Percentiles rank a stretch among this genome's conserved stretches.
Conservation (phyloP, 2,329 filamentous ascomycete species). For the Aspergillus cejpii region DNA sequence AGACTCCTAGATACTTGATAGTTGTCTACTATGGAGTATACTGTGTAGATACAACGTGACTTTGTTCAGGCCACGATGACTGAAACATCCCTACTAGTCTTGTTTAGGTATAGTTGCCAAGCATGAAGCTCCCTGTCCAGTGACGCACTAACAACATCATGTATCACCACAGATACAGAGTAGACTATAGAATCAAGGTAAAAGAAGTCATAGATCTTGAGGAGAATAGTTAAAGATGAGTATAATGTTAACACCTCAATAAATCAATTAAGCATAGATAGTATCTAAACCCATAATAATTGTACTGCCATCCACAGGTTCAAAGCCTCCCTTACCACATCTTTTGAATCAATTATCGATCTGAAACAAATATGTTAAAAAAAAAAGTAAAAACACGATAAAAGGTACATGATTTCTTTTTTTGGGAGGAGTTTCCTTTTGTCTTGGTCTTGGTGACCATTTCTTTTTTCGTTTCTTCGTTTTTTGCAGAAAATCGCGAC, state of each 20-base stretch:
- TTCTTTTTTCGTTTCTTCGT: background rate
- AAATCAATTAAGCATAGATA: too few relatives aligned
- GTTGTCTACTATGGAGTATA: too few relatives aligned
- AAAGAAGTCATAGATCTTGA: too few relatives aligned
- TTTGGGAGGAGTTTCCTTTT: background rate
- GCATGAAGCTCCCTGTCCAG: slow-evolving; percentile 1
- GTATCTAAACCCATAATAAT: too few relatives aligned
- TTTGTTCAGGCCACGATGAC: slow-evolving; percentile 37
- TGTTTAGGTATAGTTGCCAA: slow-evolving; percentile 28
- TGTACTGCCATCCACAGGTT: too few relatives aligned
- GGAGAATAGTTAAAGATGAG: too few relatives aligned
- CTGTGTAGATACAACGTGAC: too few relatives aligned
- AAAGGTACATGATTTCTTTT: slow-evolving; percentile 12
- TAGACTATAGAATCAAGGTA: too few relatives aligned
- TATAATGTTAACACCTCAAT: too few relatives aligned
- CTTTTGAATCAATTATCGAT: slow-evolving; percentile 2
- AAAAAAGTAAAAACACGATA: slow-evolving; percentile 5
- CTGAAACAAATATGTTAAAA: slow-evolving; percentile 1
- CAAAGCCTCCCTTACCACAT: background rate
- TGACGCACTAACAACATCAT: slow-evolving; percentile 11
- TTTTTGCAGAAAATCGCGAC: slow-evolving; percentile 11
- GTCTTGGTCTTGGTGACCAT: background rate
- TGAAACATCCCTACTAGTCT: slow-evolving; percentile 30
- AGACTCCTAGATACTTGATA: too few relatives aligned
- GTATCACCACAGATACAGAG: background rate